A percentile compares a stretch with the other conserved stretches of the same genome.
Evolutionary conservation across 768 basidiomycete species (phyloP).

Genomic region (Trametes villosa): DNA sequence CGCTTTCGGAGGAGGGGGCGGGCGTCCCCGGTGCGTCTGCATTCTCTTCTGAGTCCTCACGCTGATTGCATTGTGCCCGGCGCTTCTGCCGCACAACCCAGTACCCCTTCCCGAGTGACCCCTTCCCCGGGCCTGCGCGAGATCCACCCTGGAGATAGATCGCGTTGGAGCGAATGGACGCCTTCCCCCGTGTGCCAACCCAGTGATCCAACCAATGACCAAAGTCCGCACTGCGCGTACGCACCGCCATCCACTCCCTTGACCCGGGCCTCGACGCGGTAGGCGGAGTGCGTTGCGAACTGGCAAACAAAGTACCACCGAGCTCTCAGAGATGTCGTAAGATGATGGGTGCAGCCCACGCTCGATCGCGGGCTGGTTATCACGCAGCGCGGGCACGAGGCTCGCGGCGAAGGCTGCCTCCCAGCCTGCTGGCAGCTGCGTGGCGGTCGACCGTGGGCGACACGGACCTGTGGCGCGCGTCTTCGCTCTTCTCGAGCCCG

Average conservation of each 20-base stretch:
- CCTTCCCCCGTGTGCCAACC: background rate
- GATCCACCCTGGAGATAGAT: background rate
- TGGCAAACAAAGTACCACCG: conserved; percentile 3
- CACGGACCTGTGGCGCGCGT: conserved; percentile 2
- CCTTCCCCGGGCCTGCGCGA: background rate
- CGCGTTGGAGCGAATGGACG: background rate
- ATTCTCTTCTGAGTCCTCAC: background rate
- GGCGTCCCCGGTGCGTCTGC: background rate
- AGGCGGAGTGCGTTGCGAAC: background rate
- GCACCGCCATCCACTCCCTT: background rate
- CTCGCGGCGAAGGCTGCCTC: conserved; percentile 9
- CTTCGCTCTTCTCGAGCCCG: conserved; percentile 3
- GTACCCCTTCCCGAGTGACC: background rate
- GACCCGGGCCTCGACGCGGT: background rate
- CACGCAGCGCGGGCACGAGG: conserved; percentile 22
- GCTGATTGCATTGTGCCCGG: background rate
- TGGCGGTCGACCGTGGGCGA: conserved; percentile 12
- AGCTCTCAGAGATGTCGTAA: background rate
- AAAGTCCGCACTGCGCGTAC: background rate
- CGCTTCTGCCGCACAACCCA: background rate
- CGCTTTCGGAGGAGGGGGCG: background rate
- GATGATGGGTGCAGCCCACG: background rate
- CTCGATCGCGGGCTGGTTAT: conserved; percentile 17
- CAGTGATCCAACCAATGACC: background rate
- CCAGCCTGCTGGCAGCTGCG: conserved; percentile 17